Base-by-base conservation (phyloP, 2,329 filamentous ascomycete species). In the Talaromyces sp. region DNA sequence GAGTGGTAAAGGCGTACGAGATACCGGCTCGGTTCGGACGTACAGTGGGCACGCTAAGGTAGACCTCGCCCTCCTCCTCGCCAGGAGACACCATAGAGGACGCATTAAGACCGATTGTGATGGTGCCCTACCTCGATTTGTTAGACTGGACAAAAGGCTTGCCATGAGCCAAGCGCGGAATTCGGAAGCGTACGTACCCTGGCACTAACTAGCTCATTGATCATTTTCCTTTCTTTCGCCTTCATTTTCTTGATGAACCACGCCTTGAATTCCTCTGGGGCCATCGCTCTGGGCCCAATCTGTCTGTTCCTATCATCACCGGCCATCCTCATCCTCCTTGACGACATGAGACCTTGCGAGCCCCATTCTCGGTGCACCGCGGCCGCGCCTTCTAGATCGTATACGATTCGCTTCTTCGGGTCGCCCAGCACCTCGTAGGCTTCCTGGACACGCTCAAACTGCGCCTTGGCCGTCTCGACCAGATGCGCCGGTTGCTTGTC, bases 341-440 rank as follows among this genome's bases (percentile, higher is more conserved):
- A 49, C 60, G 47, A 49, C 60, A 62, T 62, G 10, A 64, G 59
- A 15, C 76, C 77, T 6, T 61, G 60, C 32, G 52, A 51, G 6
- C 70, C 67, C 74, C 74, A 79, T 71, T 78, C 75, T 55, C 62
- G 63, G 39, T 66, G 63, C n/a, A 79, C 74, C 5, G 74, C 77
- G 55, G 76, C 75, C 44, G 69, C 73, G 9, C 77, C 77, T 27
- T 77, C 58, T 36, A 79, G 57, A 67, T 79, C 77, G 68, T 79
- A 80, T 2, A 80, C 75, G 5, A 70, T 66, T 51, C 77, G 70
- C 64, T 79, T 80, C 61, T 73, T 66, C 11, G 73, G 70, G 61
- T 80, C 76, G 25, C 75, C 69, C 7, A 80, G 70, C 5, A 74
- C 74, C 60, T 77, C 74, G 60, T 79, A 79, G 19, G 77, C 77